Conservation (phyloP, 768 basidiomycete genomes). For the Hortiboletus flavorubellus region DNA sequence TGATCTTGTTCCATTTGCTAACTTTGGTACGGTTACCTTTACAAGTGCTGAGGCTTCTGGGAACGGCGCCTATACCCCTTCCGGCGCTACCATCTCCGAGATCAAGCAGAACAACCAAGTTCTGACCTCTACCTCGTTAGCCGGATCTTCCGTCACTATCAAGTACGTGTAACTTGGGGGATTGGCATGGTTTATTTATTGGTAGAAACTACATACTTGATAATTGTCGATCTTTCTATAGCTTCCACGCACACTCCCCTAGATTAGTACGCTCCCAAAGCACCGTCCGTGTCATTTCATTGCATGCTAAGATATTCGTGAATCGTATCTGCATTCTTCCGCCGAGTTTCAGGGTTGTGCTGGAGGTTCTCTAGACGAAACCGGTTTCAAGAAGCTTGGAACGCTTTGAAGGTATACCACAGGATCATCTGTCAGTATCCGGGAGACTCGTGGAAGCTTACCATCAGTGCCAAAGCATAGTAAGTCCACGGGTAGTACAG, state of each 20-base stretch:
- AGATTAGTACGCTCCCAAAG: too few relatives aligned
- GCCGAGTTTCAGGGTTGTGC: too few relatives aligned
- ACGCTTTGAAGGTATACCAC: too few relatives aligned
- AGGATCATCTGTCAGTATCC: too few relatives aligned
- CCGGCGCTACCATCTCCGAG: background rate
- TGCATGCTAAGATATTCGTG: too few relatives aligned
- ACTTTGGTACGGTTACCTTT: conserved; percentile 10
- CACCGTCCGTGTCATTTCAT: too few relatives aligned
- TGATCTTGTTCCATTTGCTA: background rate
- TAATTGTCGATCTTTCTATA: background rate
- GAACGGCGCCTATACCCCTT: background rate
- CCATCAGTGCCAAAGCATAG: too few relatives aligned
- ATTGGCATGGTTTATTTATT: background rate
- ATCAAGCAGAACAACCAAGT: background rate
- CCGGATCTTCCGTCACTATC: background rate
- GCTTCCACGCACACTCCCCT: background rate
- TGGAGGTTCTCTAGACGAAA: too few relatives aligned
- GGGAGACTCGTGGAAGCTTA: too few relatives aligned
- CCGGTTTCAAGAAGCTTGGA: too few relatives aligned
- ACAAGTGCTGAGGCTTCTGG: background rate
- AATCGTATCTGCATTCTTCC: too few relatives aligned
- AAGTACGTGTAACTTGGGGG: background rate
- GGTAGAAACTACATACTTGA: background rate
- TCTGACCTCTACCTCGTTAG: background rate
- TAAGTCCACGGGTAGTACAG: too few relatives aligned